These are phyloP conservation scores for Fusarium sp. DNA, from an alignment of 2,329 filamentous ascomycete genomes.

Conservation along the genomic window DNA sequence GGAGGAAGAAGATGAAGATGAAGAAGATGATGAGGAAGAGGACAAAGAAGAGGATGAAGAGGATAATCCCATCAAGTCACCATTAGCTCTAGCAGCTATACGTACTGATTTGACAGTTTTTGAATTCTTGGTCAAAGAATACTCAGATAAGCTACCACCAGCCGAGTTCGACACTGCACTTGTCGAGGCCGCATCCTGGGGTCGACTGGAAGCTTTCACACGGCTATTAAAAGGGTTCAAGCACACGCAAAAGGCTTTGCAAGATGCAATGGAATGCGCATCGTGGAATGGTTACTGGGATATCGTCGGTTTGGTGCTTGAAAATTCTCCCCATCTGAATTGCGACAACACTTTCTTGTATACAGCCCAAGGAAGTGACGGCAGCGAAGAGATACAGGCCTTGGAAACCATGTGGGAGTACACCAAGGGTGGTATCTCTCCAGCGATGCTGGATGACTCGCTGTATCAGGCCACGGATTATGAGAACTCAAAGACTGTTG, in stretches of 20 bases:
- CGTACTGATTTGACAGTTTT: slow-evolving; percentile 53
- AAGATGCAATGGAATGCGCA: slow-evolving; percentile 48
- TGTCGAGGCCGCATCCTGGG: slow-evolving; percentile 50
- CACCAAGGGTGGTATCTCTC: slow-evolving; percentile 46
- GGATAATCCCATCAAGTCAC: slow-evolving; percentile 41
- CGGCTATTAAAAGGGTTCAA: slow-evolving; percentile 48
- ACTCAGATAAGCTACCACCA: slow-evolving; percentile 50
- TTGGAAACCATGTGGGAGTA: slow-evolving; percentile 52
- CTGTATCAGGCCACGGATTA: slow-evolving; percentile 53
- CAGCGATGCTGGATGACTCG: slow-evolving; percentile 46
- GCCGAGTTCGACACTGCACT: slow-evolving; percentile 53
- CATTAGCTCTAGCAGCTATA: slow-evolving; percentile 51
- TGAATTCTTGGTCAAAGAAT: slow-evolving; percentile 53
- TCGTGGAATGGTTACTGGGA: slow-evolving; percentile 51
- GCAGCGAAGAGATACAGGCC: slow-evolving; percentile 49
- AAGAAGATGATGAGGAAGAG: background rate
- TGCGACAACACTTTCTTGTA: slow-evolving; percentile 50
- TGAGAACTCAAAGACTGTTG: slow-evolving; percentile 51
- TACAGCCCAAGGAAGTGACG: slow-evolving; percentile 45
- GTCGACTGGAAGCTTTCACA: slow-evolving; percentile 53
- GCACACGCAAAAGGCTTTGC: slow-evolving; percentile 46
- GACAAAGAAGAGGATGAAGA: slow-evolving; percentile 6
- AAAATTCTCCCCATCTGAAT: slow-evolving; percentile 45
- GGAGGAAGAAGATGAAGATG: background rate
- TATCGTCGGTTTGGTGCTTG: slow-evolving; percentile 48